Evolutionary conservation across 306 rosid species (phyloP).

Genomic region (Gynostemma pentaphyllum): DNA sequence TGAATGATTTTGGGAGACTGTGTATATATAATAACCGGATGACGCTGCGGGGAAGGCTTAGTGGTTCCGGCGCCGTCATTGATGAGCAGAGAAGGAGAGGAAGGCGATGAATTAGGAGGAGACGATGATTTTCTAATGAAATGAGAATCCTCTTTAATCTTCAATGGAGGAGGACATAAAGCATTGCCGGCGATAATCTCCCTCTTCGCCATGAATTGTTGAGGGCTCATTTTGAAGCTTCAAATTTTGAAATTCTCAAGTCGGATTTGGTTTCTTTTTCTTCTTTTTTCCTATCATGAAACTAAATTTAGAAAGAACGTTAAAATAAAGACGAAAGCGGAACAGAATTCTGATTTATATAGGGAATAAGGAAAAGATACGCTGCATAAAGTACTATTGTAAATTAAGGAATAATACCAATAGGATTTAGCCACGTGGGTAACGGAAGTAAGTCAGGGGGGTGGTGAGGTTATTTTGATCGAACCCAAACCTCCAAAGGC

Average conservation of each 20-base stretch:
- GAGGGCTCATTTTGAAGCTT: conserved; percentile 6
- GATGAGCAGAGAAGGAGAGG: conserved; percentile 15
- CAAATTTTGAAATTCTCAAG: background rate
- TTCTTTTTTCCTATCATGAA: background rate
- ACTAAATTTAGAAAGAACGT: background rate
- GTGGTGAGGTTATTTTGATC: conserved; percentile 22
- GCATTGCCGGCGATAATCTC: conserved; percentile 4
- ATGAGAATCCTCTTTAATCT: conserved; percentile 54
- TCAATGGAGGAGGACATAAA: conserved; percentile 42
- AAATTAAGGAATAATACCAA: background rate
- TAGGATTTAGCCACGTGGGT: background rate
- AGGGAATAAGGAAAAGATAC: background rate
- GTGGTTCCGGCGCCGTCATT: conserved; percentile 1
- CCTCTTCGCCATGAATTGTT: background rate
- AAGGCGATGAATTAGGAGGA: conserved; percentile 20
- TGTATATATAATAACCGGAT: conserved; percentile 69
- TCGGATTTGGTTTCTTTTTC: background rate
- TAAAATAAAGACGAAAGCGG: background rate
- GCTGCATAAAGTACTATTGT: background rate
- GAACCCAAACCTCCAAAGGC: conserved; percentile 95
- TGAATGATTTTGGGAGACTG: conserved; percentile 74
- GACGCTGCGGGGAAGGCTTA: conserved; percentile 43
- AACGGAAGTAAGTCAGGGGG: background rate
- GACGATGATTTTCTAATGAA: conserved; percentile 34
- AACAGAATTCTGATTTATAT: background rate